Evolutionary conservation across 768 basidiomycete genomes (phyloP), one percentile per base, ranked within the genome.

Genomic region (Leucogyrophana mollusca): DNA sequence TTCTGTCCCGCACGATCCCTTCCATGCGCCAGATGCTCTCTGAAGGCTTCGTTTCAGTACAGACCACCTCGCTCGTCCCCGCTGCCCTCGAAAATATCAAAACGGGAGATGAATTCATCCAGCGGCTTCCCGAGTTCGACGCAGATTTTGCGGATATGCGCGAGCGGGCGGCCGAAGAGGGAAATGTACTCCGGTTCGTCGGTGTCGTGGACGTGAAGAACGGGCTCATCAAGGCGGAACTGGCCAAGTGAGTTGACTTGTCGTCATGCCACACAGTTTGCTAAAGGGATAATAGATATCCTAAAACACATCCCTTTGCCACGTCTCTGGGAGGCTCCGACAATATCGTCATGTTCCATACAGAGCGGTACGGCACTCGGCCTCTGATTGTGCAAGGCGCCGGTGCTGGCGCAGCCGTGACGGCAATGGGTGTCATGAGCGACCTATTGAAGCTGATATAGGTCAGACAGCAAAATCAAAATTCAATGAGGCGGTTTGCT

Each of bases 311-410:
- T 65, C 88, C 96, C 2, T 98, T 99, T 60, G 94, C 94, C 3
- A 95, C 95, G 1, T 90, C 94, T 2, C 79, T 99, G 11, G 90
- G 92, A 17, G 96, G 95, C 1, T 93, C 93, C 17, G 96, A 99
- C 67, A 98, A 98, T 65, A 97, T 99, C 61, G 81, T 99, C 63
- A 90, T 96, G 75, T 97, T 98, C 80, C 88, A 92, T 62, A 97
- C 95, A 0, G 84, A 89, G 59, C 77, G 96, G 34, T 99, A 99
- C 61, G 83, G 86, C 3, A 78, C 85, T 7, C 72, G 93, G 34
- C 95, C 96, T 1, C 72, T 99, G 46, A 90, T 98, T 50, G 78
- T 99, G 25, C 95, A 97, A 59, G 96, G 96, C 40, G 86, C 94
- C 1, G 96, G 96, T 3, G 96, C 96, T 0, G 96, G 96, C n/a